Conservation (phyloP, 2,329 filamentous ascomycete genomes). For the Cadophora luteo-olivacea region DNA sequence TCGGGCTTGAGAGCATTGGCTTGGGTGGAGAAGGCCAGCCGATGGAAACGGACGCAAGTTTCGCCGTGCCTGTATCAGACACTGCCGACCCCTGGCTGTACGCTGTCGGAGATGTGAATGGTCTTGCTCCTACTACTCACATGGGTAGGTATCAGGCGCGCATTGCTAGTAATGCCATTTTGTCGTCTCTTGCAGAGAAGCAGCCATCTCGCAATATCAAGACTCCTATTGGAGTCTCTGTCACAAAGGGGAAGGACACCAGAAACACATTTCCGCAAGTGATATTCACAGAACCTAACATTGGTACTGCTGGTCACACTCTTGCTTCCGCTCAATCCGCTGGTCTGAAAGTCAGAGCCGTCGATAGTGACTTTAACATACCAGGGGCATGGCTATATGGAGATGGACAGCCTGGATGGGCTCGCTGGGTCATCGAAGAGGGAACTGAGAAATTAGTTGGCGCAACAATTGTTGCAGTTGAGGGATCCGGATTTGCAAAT, state of each 20-base stretch:
- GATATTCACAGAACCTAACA: constrained; percentile 26
- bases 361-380: constrained; percentile 15
- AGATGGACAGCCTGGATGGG: constrained; percentile 26
- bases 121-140: constrained; percentile 24
- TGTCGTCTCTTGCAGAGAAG: constrained; percentile 13
- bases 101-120: constrained; percentile 28
- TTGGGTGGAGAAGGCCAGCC: constrained; percentile 19
- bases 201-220: constrained; percentile 1
- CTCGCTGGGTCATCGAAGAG: constrained; percentile 27
- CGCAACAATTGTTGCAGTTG: constrained; percentile 25
- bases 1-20: constrained; percentile 26
- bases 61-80: constrained; percentile 11
- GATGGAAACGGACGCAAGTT: constrained; percentile 19
- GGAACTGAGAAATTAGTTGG: constrained; percentile 23
- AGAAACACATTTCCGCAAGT: constrained; percentile 17
- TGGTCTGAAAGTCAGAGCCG: constrained; percentile 15
- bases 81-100: constrained; percentile 22
- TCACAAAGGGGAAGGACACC: constrained; percentile 5
- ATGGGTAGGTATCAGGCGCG: constrained; percentile 25
- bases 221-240: constrained; percentile 15
- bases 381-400: constrained; percentile 25
- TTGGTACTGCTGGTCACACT: constrained; percentile 24
- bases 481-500: constrained; percentile 23
- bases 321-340: constrained; percentile 12
- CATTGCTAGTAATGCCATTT: constrained; percentile 25